These are phyloP conservation scores for Stylonectria norvegica DNA, from an alignment of 2,329 filamentous ascomycete species.

Conservation along the genomic window DNA sequence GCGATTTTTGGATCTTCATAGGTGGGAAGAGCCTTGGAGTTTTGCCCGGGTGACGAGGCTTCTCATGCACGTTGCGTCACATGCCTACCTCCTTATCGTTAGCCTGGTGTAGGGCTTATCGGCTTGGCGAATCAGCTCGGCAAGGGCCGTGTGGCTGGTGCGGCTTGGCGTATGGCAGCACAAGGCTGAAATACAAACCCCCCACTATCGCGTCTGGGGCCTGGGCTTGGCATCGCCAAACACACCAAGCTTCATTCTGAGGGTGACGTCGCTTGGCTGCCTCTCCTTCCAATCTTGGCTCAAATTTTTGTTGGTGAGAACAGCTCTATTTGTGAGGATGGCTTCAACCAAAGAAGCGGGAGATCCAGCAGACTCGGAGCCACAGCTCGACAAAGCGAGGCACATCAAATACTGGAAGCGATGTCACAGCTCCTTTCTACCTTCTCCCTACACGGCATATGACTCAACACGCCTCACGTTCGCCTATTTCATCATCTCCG, in stretches of 20 bases:
- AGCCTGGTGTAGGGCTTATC: neutral
- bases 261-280: too few relatives aligned
- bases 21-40: too few relatives aligned
- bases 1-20: too few relatives aligned
- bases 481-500: constrained; percentile 83
- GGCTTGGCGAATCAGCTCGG: neutral
- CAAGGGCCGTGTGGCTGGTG: neutral
- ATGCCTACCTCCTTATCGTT: neutral
- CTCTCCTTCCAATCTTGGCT: too few relatives aligned
- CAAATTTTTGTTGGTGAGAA: too few relatives aligned
- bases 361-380: constrained; percentile 19
- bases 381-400: constrained; percentile 54
- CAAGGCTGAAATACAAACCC: too few relatives aligned
- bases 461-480: constrained; percentile 90
- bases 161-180: neutral
- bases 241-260: too few relatives aligned
- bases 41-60: too few relatives aligned
- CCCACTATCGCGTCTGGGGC: too few relatives aligned
- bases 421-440: constrained; percentile 78
- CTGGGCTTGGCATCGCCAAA: too few relatives aligned
- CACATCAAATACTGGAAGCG: constrained; percentile 93
- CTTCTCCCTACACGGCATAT: constrained; percentile 77
- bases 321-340: too few relatives aligned
- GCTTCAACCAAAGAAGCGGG: too few relatives aligned
- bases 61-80: constrained; percentile 1